Percentiles rank a stretch among this genome's conserved stretches.
Conservation (phyloP, 257 asterid species). For the Echites panduratus region DNA sequence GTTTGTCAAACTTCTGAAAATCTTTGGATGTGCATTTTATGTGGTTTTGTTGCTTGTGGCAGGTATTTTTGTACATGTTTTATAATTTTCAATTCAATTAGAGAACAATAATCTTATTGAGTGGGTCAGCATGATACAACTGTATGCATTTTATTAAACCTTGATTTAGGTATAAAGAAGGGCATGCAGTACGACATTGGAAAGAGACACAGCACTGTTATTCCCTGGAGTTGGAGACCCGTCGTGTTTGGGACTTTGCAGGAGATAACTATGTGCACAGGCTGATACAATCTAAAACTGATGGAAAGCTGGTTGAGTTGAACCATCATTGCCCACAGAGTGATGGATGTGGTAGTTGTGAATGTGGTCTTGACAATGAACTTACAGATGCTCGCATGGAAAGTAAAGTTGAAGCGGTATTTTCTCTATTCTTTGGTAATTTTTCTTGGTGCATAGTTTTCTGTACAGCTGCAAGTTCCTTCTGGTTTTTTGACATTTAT, state of each 20-base stretch:
- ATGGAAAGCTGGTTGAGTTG: constrained; percentile 89
- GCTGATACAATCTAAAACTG: constrained; percentile 87
- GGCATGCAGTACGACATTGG: constrained; percentile 86
- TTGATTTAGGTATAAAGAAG: constrained; percentile 58
- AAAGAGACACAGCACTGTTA: constrained; percentile 94
- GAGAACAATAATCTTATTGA: background rate
- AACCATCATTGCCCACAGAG: constrained; percentile 50
- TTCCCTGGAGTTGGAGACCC: constrained; percentile 94
- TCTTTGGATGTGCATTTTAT: constrained; percentile 96
- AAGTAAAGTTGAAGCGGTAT: constrained; percentile 80
- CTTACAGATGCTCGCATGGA: constrained; percentile 45
- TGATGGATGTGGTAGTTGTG: constrained; percentile 45
- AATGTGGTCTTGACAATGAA: constrained; percentile 33
- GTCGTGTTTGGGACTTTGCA: constrained; percentile 92
- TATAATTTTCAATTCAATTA: background rate
- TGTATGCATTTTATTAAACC: background rate
- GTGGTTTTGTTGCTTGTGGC: constrained; percentile 95
- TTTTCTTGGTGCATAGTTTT: constrained; percentile 9
- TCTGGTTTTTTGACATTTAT: constrained; percentile 14
- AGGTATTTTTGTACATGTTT: constrained; percentile 36
- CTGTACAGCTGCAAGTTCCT: constrained; percentile 7
- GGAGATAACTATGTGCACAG: constrained; percentile 99
- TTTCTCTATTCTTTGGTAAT: constrained; percentile 13
- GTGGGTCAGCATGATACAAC: background rate
- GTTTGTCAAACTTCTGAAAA: constrained; percentile 80